Conservation (phyloP, 2,329 filamentous ascomycete species). For the Drechmeria coniospora region DNA sequence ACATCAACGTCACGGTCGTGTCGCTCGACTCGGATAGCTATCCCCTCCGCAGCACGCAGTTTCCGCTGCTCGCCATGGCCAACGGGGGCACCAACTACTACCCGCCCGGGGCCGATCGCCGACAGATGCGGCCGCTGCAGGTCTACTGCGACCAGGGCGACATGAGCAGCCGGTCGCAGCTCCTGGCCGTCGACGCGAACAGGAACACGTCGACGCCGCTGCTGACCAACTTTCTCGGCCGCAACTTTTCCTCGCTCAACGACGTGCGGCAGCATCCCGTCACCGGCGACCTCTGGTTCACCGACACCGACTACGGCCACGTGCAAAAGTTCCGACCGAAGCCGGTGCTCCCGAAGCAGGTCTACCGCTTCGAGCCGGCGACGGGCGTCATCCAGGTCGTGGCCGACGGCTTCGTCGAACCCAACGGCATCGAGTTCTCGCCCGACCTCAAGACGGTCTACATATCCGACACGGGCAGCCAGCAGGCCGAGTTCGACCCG, state of each 20-base stretch:
- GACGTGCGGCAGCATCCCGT: constrained; percentile 37
- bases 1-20: constrained; percentile 17
- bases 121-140: constrained; percentile 8
- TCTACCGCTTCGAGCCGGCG: constrained; percentile 37
- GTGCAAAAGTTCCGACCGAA: constrained; percentile 39
- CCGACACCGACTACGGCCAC: constrained; percentile 44
- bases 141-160: constrained; percentile 13
- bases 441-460: constrained; percentile 37
- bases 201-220: constrained; percentile 19
- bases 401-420: constrained; percentile 39
- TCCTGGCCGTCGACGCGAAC: constrained; percentile 2
- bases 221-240: constrained; percentile 43
- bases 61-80: constrained; percentile 8
- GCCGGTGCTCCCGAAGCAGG: constrained; percentile 39
- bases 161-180: constrained; percentile 34
- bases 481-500: constrained; percentile 1
- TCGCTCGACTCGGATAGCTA: constrained; percentile 7
- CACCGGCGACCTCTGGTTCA: constrained; percentile 48
- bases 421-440: constrained; percentile 43
- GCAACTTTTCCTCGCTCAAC: constrained; percentile 45
- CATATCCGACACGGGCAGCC: constrained; percentile 38
- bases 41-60: constrained; percentile 6
- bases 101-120: constrained; percentile 5
- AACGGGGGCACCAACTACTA: constrained; percentile 10
- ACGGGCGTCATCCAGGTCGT: constrained; percentile 37